Evolutionary conservation across 108 stramenopile species (phyloP).

Genomic region (Pelagomonas calceolata): DNA sequence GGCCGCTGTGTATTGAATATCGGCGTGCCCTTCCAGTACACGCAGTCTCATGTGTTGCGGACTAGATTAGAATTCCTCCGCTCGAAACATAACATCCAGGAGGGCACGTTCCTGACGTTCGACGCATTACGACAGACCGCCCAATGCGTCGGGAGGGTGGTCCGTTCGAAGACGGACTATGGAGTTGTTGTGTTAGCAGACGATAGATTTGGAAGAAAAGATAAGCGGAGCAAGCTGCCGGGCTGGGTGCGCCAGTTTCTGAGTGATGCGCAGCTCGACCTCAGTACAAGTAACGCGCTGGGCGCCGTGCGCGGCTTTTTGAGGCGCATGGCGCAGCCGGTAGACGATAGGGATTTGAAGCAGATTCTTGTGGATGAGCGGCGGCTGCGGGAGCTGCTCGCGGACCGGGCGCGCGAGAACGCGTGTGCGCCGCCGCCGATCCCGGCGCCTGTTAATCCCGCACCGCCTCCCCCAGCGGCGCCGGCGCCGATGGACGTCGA

Average conservation of each 20-base stretch:
- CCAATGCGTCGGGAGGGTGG: slow-evolving; percentile 36
- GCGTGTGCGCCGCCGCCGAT: no score
- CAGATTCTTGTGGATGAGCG: background rate
- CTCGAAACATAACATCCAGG: slow-evolving; percentile 29
- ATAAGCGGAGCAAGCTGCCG: slow-evolving; percentile 34
- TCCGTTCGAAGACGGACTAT: slow-evolving; percentile 39
- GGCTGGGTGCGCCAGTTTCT: slow-evolving; percentile 31
- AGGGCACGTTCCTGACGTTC: slow-evolving; percentile 45
- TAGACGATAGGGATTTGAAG: slow-evolving; percentile 45
- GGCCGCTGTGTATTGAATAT: slow-evolving; percentile 94
- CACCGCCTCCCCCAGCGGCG: no score
- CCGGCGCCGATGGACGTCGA: no score
- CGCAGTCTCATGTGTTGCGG: slow-evolving; percentile 78
- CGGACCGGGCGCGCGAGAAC: no score
- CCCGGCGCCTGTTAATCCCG: no score
- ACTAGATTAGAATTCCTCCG: slow-evolving; percentile 87
- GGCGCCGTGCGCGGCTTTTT: slow-evolving; percentile 63
- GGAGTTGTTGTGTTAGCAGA: slow-evolving; percentile 36
- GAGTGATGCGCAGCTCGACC: slow-evolving; percentile 17
- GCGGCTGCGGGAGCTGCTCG: background rate
- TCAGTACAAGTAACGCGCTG: slow-evolving; percentile 37
- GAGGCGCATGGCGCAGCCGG: slow-evolving; percentile 89
- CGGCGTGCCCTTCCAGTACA: slow-evolving; percentile 99
- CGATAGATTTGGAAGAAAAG: slow-evolving; percentile 9
- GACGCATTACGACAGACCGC: slow-evolving; percentile 39